Conservation (phyloP, 495 filamentous ascomycete genomes). For the Recurvomyces mirabilis region DNA sequence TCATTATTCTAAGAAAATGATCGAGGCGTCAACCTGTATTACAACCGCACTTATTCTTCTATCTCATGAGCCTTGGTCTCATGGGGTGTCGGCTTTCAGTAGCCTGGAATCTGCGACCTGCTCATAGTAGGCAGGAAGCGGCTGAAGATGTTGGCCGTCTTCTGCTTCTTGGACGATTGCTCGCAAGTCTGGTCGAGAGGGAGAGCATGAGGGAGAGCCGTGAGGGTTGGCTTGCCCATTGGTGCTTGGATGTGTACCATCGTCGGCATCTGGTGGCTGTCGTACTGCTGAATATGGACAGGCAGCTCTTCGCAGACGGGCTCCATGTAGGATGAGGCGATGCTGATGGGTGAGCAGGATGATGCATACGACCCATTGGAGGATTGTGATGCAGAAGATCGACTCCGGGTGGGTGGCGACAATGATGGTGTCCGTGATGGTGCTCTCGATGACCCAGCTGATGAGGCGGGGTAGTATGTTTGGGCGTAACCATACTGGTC, state of each 20-base stretch:
- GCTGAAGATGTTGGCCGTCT: conserved; percentile 30
- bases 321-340: conserved; percentile 16
- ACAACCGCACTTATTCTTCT: too few species aligned
- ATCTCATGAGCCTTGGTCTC: too few species aligned
- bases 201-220: conserved; percentile 1
- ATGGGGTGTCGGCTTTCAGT: too few species aligned
- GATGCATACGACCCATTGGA: conserved; percentile 18
- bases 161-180: conserved; percentile 31
- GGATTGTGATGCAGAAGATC: conserved; percentile 25
- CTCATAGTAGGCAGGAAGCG: conserved; percentile 26
- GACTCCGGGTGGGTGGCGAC: conserved; percentile 33
- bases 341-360: conserved; percentile 20
- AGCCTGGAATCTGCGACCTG: conserved; percentile 11
- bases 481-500: conserved; percentile 12
- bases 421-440: conserved; percentile 32
- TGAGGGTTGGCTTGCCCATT: neutral
- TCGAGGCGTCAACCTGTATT: too few species aligned
- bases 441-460: conserved; percentile 22
- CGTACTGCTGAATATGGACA: conserved; percentile 29
- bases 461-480: conserved; percentile 15
- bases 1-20: too few species aligned
- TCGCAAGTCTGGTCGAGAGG: conserved; percentile 16
- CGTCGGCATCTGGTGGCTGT: conserved; percentile 27
- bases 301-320: conserved; percentile 22
- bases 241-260: conserved; percentile 29